Base-by-base conservation (phyloP, 805 yeast species). In the Cephaloascus albidus region DNA sequence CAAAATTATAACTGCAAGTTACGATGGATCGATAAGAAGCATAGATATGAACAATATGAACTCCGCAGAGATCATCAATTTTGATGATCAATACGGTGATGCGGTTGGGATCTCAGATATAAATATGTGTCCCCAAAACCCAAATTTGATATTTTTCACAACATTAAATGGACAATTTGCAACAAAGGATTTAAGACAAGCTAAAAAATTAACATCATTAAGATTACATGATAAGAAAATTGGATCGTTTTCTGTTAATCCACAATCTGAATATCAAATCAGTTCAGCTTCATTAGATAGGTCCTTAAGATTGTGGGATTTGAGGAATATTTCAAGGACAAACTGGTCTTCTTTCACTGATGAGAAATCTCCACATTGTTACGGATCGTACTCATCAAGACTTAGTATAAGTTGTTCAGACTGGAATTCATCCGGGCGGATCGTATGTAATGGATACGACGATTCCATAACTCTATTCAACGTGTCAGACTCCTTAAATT, bases 391-490 rank as follows among this genome's bases (percentile, higher is more conserved):
- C 54, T 58, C 69, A 20, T 84, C 95, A 4, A 63, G 96, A 42
- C 63, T 93, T 30, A 85, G 96, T 39, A 77, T 93, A 2, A 83
- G 94, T 36, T 77, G 84, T 18, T 85, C 88, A 0, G 94, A 88
- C 39, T 90, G 95, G 85, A 84, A 80, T 52, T 53, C 65, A 12
- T 72, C 76, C 18, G 75, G 74, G 39, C 73, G 77, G 32, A 65
- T 90, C 36, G 96, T 93, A 0, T 85, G 95, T 57, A 90, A 93
- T 55, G 97, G 97, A 1, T 90, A 90, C 52, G 97, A 85, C 53
- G 90, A 89, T 52, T 78, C 86, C 0, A 73, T 90, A 30, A 72
- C 82, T 45, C 58, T 90, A 3, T 87, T 89, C 57, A 76, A 78
- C 47, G 66, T 80, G 23, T 68, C 65, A 1, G 56, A 50, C 16